A percentile compares a stretch with the other conserved stretches of the same genome.
These are phyloP conservation scores for Verticillium zaregamsianum DNA, from an alignment of 2,329 filamentous ascomycete species.

Conservation along the genomic window DNA sequence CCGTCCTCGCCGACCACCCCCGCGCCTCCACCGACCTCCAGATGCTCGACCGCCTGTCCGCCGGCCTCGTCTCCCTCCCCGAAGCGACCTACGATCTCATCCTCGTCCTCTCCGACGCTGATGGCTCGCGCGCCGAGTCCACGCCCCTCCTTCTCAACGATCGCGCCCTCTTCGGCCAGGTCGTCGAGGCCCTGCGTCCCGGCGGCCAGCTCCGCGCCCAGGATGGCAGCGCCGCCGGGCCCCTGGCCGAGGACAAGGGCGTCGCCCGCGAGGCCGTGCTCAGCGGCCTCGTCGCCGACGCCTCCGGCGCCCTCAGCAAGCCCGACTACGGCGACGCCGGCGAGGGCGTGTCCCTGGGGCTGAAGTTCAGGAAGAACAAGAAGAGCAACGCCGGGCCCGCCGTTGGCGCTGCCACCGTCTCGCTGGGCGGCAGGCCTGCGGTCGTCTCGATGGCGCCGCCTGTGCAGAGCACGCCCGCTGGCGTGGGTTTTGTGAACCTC, in stretches of 20 bases:
- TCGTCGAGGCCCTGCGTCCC: constrained; percentile 67
- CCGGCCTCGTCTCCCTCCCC: constrained; percentile 75
- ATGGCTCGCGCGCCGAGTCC: constrained; percentile 62
- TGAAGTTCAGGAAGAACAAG: constrained; percentile 57
- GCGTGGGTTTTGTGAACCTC: constrained; percentile 66
- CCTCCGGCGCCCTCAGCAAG: constrained; percentile 18
- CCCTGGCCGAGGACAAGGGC: constrained; percentile 38
- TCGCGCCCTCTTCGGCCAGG: constrained; percentile 61
- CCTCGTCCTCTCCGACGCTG: constrained; percentile 75
- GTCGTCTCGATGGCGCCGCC: constrained; percentile 32
- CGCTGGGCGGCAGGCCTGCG: constrained; percentile 34
- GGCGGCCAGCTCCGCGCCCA: constrained; percentile 67
- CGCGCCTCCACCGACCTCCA: constrained; percentile 80
- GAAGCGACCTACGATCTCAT: constrained; percentile 76
- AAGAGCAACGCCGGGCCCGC: constrained; percentile 24
- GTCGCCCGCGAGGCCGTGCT: constrained; percentile 78
- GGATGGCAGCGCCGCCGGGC: constrained; percentile 59
- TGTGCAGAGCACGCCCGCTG: constrained; percentile 31
- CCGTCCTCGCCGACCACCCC: constrained; percentile 68
- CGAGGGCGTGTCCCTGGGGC: constrained; percentile 19
- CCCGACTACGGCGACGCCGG: constrained; percentile 22
- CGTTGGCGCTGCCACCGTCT: constrained; percentile 19
- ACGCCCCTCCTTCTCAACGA: constrained; percentile 63
- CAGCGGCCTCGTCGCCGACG: constrained; percentile 67
- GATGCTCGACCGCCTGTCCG: constrained; percentile 91